Evolutionary conservation across 495 filamentous ascomycete species (phyloP), one percentile per base, ranked within the genome.

Genomic region (Penicillium atrosanguineum): DNA sequence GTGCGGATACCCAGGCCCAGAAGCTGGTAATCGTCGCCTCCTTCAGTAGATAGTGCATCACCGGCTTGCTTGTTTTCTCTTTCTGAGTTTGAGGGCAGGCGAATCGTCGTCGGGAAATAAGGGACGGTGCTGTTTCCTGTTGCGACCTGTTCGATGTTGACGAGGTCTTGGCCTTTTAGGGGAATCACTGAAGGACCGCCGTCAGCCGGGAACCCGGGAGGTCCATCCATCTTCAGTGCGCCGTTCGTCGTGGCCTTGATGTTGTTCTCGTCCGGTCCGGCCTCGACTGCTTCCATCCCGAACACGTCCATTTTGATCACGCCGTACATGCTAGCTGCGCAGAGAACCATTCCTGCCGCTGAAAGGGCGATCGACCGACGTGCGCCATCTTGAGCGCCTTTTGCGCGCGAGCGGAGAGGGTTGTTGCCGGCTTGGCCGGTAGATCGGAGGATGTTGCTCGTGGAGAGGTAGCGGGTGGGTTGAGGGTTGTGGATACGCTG

Each of bases 61-160:
- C 68, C 72, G 6, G 72, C 36, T 15, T 75, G 69, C 11, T 79
- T 71, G 21, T 65, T 69, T 37, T 61, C 58, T 34, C 62, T 68
- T 46, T 71, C 68, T 4, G 70, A 28, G 15, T 71, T 68, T 7
- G 71, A 51, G 2, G 85, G 80, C 0, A 95, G 72, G 34, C 75
- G 69, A 45, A 97, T 81, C 1, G 82, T 83, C 42, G 81, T 77
- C 0, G 94, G 93, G 68, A 97, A 96, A 39, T 80, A 79, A 1
- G 91, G 91, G 0, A 97, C 82, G 5, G 84, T 84, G 68, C 82
- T 88, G 50, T 88, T 94, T n/a, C 92, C 90, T 2, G 91, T 95
- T 3, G 80, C 71, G 0, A 95, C 85, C 40, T 90, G 73, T 53
- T 91, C 86, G 18, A 72, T 76, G 8, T 75, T 69, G 44, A 34